Evolutionary conservation across 1,284 basidiomycete species (phyloP).

Genomic region (Boletus semigastroideus): DNA sequence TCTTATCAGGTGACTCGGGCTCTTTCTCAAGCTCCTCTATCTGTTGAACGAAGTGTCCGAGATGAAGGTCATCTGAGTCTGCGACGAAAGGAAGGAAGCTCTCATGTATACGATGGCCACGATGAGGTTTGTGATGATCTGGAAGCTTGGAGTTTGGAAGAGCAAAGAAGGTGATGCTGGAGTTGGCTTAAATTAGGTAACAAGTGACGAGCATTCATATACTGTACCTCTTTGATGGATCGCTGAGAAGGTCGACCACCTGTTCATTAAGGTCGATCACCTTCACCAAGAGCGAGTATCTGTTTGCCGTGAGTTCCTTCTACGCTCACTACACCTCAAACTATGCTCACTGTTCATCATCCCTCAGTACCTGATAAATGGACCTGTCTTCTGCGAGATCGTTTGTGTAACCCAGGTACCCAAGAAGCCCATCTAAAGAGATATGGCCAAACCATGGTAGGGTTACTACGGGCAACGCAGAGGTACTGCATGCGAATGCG

Average conservation of each 20-base stretch:
- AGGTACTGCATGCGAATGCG: conserved; percentile 10
- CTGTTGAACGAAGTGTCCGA: conserved; percentile 21
- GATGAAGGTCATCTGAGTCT: conserved; percentile 5
- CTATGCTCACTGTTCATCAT: conserved; percentile 33
- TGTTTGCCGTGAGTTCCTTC: conserved; percentile 13
- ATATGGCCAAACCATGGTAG: conserved; percentile 28
- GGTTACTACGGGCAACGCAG: conserved; percentile 20
- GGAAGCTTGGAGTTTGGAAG: conserved; percentile 45
- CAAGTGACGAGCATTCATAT: not conserved
- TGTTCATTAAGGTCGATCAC: conserved; percentile 46
- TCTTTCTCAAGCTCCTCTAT: conserved; percentile 26
- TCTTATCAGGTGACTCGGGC: conserved; percentile 41
- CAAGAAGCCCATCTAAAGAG: conserved; percentile 12
- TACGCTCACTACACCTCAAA: not conserved
- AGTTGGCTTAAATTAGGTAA: not conserved
- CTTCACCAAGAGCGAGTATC: conserved; percentile 43
- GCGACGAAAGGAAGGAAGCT: not conserved
- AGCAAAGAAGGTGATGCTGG: conserved; percentile 58
- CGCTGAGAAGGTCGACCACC: conserved; percentile 41
- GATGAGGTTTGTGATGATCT: conserved; percentile 24
- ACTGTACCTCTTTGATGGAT: conserved; percentile 39
- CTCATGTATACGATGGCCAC: not conserved
- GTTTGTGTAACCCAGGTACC: conserved; percentile 8
- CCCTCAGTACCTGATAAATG: conserved; percentile 43
- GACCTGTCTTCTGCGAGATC: conserved; percentile 30